Percentiles rank a stretch among this genome's conserved stretches.
phyloP scores from a whole-genome alignment of 371 early-diverging fungal genomes.

The Rhizopus arrhizus region DNA sequence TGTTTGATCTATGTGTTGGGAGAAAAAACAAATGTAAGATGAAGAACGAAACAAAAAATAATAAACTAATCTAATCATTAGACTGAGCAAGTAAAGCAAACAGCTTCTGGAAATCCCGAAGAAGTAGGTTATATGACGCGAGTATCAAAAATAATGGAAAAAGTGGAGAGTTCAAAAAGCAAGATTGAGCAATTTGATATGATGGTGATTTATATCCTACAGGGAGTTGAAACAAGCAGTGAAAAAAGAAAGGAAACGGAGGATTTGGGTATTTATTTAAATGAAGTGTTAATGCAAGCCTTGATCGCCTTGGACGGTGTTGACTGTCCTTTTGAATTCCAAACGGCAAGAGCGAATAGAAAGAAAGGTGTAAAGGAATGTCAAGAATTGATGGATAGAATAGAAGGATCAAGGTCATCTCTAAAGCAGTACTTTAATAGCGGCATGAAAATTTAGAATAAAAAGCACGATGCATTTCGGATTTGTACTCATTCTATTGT shows the following conservation, averaged over 20 bases:
- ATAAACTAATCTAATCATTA: background rate
- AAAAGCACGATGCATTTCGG: background rate
- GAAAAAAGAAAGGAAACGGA: slow-evolving; percentile 17
- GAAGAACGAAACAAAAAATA: background rate
- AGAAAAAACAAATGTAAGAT: slow-evolving; percentile 25
- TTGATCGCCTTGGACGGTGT: slow-evolving; percentile 34
- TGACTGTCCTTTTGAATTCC: slow-evolving; percentile 31
- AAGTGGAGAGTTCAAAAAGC: slow-evolving; percentile 14
- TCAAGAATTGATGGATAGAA: slow-evolving; percentile 28
- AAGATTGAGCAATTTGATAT: slow-evolving; percentile 23
- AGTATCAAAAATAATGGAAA: slow-evolving; percentile 27
- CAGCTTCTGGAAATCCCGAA: slow-evolving; percentile 35
- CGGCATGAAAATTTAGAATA: slow-evolving; percentile 1
- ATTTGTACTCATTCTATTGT: too few relatives aligned
- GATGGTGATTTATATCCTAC: slow-evolving; percentile 9
- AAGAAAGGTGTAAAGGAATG: slow-evolving; percentile 29
- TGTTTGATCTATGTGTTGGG: slow-evolving; percentile 28
- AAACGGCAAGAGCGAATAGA: slow-evolving; percentile 28
- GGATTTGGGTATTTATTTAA: slow-evolving; percentile 24
- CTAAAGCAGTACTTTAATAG: slow-evolving; percentile 13
- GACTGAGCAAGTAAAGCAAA: slow-evolving; percentile 22
- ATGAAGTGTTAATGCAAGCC: slow-evolving; percentile 33
- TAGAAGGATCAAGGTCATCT: slow-evolving; percentile 19
- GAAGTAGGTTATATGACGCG: slow-evolving; percentile 29
- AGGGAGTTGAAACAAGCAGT: background rate